phyloP scores from a whole-genome alignment of 164 flowering plant genomes.

The Magnolia kwangsiensis region DNA sequence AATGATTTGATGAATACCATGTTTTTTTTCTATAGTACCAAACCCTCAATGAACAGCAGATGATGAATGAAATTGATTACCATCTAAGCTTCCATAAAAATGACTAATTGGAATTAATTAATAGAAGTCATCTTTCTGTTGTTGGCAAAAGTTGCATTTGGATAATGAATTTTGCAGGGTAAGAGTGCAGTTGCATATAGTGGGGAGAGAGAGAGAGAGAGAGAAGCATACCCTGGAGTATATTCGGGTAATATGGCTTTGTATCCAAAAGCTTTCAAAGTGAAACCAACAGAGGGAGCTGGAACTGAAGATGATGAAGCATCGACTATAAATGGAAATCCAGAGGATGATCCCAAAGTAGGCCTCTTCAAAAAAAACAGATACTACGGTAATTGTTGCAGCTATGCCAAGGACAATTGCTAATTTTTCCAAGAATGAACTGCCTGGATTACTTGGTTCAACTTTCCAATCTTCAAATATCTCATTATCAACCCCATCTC shows the following conservation, averaged over 20 bases:
- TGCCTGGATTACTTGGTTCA: conserved; percentile 21
- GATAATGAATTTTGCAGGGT: neutral
- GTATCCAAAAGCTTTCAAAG: conserved; percentile 57
- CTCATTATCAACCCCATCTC: conserved; percentile 19
- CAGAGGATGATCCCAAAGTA: conserved; percentile 36
- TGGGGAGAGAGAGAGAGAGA: neutral
- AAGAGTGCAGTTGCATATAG: neutral
- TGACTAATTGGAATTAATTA: too few species aligned
- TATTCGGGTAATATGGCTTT: conserved; percentile 61
- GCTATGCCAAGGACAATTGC: conserved; percentile 64
- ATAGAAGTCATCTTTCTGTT: too few species aligned
- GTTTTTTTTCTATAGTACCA: too few species aligned
- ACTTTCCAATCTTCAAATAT: conserved; percentile 9
- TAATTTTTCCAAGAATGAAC: conserved; percentile 50
- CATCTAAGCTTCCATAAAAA: too few species aligned
- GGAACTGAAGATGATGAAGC: conserved; percentile 42
- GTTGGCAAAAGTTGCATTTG: too few species aligned
- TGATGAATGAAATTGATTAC: too few species aligned
- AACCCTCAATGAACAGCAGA: too few species aligned
- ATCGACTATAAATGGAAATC: conserved; percentile 39
- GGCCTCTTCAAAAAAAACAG: conserved; percentile 34
- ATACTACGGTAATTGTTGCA: conserved; percentile 42
- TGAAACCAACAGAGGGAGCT: conserved; percentile 46
- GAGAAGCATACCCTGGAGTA: conserved; percentile 70
- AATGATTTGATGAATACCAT: too few species aligned